These are phyloP conservation scores for Beauveria sp. DNA, from an alignment of 2,329 filamentous ascomycete species.

Conservation along the genomic window DNA sequence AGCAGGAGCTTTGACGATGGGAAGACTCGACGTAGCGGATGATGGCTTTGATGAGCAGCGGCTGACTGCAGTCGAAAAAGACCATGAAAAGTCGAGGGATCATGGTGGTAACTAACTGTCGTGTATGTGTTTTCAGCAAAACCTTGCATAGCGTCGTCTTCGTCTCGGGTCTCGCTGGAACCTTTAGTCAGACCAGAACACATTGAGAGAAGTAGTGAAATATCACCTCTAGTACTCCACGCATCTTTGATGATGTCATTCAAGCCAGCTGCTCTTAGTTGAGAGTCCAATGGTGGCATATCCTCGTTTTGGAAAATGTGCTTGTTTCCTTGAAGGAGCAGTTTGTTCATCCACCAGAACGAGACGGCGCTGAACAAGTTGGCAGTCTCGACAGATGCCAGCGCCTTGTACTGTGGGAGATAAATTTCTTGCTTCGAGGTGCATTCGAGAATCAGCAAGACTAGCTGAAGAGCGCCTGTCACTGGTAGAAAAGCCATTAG, in stretches of 20 bases:
- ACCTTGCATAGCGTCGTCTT: neutral
- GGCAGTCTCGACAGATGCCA: conserved; percentile 2
- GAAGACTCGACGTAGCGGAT: conserved; percentile 29
- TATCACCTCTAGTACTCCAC: conserved; percentile 1
- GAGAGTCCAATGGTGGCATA: conserved; percentile 1
- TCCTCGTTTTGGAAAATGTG: conserved; percentile 1
- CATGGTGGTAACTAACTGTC: conserved; percentile 18
- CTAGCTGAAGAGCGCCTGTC: neutral
- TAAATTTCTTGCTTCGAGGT: neutral
- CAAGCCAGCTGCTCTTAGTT: neutral
- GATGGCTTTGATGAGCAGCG: conserved; percentile 29
- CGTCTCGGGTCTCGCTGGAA: neutral
- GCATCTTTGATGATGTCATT: neutral
- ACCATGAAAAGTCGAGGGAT: conserved; percentile 30
- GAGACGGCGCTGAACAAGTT: neutral
- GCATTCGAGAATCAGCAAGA: conserved; percentile 3
- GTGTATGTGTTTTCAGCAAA: neutral
- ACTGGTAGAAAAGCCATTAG: neutral
- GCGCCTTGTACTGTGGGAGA: neutral
- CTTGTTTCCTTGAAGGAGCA: conserved; percentile 4
- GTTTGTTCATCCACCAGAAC: conserved; percentile 10
- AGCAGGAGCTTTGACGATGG: conserved; percentile 25
- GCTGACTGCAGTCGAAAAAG: conserved; percentile 32
- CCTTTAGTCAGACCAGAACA: neutral
- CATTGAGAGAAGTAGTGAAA: neutral